A percentile compares a stretch with the other conserved stretches of the same genome.
Conservation (phyloP, 352 stramenopile species). For the Phytophthora citricola region DNA sequence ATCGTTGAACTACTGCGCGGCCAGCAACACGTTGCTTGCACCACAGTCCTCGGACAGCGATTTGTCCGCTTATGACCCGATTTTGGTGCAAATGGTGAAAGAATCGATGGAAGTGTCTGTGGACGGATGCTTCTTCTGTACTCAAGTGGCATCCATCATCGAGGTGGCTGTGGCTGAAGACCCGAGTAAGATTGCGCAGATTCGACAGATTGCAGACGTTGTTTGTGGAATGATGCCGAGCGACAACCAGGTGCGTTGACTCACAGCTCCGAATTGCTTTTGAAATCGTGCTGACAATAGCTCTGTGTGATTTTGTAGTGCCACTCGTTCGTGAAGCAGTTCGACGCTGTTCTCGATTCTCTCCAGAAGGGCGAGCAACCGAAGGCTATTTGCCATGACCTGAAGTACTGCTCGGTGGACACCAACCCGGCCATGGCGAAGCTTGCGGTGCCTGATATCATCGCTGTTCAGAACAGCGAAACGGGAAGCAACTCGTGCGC, state of each 20-base stretch:
- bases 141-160: conserved; percentile 62
- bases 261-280: neutral
- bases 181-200: conserved; percentile 56
- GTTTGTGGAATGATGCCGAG: conserved; percentile 65
- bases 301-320: conserved; percentile 48
- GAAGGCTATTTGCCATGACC: conserved; percentile 66
- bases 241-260: conserved; percentile 59
- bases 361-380: conserved; percentile 71
- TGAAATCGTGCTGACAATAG: conserved; percentile 6
- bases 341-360: conserved; percentile 67
- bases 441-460: conserved; percentile 20
- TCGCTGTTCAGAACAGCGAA: conserved; percentile 6
- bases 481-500: conserved; percentile 53
- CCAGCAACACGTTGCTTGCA: neutral
- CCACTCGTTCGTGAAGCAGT: conserved; percentile 61
- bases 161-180: conserved; percentile 65
- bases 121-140: conserved; percentile 76
- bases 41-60: conserved; percentile 3
- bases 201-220: conserved; percentile 67
- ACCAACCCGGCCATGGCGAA: conserved; percentile 27
- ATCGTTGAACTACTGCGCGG: no score
- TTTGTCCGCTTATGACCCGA: conserved; percentile 33
- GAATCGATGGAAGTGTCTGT: conserved; percentile 43
- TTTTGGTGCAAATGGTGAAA: conserved; percentile 42
- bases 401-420: conserved; percentile 60